These are phyloP conservation scores for Myxozyma neotropica DNA, from an alignment of 805 yeast species.

Conservation along the genomic window DNA sequence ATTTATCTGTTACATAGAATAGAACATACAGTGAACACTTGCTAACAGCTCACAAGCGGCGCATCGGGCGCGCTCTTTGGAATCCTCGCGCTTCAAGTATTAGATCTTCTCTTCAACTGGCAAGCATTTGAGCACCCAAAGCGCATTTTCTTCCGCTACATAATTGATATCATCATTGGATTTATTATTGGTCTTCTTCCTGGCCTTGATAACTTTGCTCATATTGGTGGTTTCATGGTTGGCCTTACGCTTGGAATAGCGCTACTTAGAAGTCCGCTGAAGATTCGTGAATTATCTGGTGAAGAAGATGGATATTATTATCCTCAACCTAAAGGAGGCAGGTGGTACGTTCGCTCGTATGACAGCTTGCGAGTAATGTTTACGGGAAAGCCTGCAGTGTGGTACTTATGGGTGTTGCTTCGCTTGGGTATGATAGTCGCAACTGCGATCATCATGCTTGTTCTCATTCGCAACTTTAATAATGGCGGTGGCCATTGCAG, in stretches of 20 bases:
- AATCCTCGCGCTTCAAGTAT: slow-evolving; percentile 61
- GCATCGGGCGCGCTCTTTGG: slow-evolving; percentile 76
- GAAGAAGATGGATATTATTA: slow-evolving; percentile 23
- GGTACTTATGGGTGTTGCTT: slow-evolving; percentile 56
- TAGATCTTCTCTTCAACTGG: slow-evolving; percentile 57
- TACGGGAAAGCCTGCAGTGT: slow-evolving; percentile 39
- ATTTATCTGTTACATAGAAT: background rate
- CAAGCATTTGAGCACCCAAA: slow-evolving; percentile 52
- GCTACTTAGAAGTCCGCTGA: slow-evolving; percentile 58
- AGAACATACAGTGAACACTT: background rate
- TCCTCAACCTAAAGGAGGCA: slow-evolving; percentile 19
- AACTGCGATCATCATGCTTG: slow-evolving; percentile 54
- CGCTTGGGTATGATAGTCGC: slow-evolving; percentile 52
- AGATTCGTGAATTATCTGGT: slow-evolving; percentile 34
- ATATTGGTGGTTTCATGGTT: slow-evolving; percentile 71
- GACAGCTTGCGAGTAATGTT: slow-evolving; percentile 35
- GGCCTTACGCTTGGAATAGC: slow-evolving; percentile 57
- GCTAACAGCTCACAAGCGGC: slow-evolving; percentile 53
- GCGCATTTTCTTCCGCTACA: slow-evolving; percentile 50
- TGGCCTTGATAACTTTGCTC: slow-evolving; percentile 74
- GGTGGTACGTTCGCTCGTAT: slow-evolving; percentile 36
- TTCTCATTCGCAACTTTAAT: slow-evolving; percentile 53
- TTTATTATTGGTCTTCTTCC: slow-evolving; percentile 69
- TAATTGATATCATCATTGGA: slow-evolving; percentile 60
- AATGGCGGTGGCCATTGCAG: slow-evolving; percentile 56